Conservation (phyloP, 2,329 filamentous ascomycete species). For the Colletotrichum liriopes region DNA sequence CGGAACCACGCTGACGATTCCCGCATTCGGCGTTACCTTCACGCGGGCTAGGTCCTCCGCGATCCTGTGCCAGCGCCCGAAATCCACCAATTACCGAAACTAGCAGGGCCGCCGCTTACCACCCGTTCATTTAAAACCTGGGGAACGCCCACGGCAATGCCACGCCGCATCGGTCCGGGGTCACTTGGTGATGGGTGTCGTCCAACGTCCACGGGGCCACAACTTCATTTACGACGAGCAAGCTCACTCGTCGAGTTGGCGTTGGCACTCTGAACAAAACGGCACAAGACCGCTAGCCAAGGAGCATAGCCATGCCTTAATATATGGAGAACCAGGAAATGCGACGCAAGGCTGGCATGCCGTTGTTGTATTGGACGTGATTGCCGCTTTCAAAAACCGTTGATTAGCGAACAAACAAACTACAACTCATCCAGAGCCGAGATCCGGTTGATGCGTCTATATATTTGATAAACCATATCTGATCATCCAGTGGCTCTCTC, state of each 20-base stretch:
- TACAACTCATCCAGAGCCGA: background rate
- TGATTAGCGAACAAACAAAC: background rate
- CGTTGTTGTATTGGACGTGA: background rate
- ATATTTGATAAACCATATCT: constrained; percentile 12
- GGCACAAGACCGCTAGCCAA: constrained; percentile 7
- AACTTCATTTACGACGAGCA: constrained; percentile 11
- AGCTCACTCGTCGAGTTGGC: constrained; percentile 26
- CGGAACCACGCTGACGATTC: background rate
- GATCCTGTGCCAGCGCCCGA: constrained; percentile 11
- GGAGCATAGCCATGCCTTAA: background rate
- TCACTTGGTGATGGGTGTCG: constrained; percentile 7
- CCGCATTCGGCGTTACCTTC: constrained; percentile 14
- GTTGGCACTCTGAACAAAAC: background rate
- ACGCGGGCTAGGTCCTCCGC: constrained; percentile 26
- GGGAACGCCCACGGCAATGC: constrained; percentile 8
- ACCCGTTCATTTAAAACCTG: background rate
- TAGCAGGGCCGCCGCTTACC: constrained; percentile 26
- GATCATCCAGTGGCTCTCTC: background rate
- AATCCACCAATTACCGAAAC: constrained; percentile 42
- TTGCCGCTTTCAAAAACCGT: background rate
- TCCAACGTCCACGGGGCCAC: constrained; percentile 19
- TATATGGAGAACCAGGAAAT: background rate
- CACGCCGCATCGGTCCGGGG: constrained; percentile 5
- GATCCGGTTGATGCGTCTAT: constrained; percentile 6
- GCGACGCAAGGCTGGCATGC: background rate